A percentile compares a stretch with the other conserved stretches of the same genome.
Conservation (phyloP, 208 protist species). For the Trypanosoma scelopori region DNA sequence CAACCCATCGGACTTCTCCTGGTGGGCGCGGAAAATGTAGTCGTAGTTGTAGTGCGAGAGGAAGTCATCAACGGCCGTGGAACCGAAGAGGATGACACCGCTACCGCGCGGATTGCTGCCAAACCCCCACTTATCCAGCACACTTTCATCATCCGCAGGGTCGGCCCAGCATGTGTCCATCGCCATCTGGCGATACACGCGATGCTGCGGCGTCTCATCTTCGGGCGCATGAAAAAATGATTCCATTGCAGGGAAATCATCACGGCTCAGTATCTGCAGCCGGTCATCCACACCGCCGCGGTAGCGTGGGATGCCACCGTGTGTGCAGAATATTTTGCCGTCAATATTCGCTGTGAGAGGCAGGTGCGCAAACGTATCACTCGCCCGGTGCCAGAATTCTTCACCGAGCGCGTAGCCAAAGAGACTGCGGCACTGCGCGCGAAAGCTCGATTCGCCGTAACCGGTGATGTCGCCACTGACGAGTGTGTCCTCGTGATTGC, state of each 20-base stretch:
- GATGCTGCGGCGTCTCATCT: slow-evolving; percentile 59
- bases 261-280: slow-evolving; percentile 54
- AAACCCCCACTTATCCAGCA: slow-evolving; percentile 84
- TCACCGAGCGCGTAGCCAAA: slow-evolving; percentile 85
- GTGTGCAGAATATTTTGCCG: slow-evolving; percentile 92
- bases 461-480: slow-evolving; percentile 90
- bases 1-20: slow-evolving; percentile 91
- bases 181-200: slow-evolving; percentile 69
- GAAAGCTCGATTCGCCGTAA: slow-evolving; percentile 90
- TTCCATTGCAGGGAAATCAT: slow-evolving; percentile 78
- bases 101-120: slow-evolving; percentile 83
- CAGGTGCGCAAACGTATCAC: slow-evolving; percentile 80
- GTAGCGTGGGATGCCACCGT: slow-evolving; percentile 92
- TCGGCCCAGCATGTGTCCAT: slow-evolving; percentile 93
- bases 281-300: slow-evolving; percentile 80
- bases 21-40: slow-evolving; percentile 93
- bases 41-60: slow-evolving; percentile 78
- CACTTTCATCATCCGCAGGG: slow-evolving; percentile 81
- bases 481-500: slow-evolving; percentile 93
- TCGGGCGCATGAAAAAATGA: slow-evolving; percentile 85
- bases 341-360: slow-evolving; percentile 93
- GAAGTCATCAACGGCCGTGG: slow-evolving; percentile 88
- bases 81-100: slow-evolving; percentile 87
- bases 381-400: slow-evolving; percentile 86
- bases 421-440: slow-evolving; percentile 79